Base-by-base conservation (phyloP, 2,329 filamentous ascomycete genomes). In the Alternaria atra region DNA sequence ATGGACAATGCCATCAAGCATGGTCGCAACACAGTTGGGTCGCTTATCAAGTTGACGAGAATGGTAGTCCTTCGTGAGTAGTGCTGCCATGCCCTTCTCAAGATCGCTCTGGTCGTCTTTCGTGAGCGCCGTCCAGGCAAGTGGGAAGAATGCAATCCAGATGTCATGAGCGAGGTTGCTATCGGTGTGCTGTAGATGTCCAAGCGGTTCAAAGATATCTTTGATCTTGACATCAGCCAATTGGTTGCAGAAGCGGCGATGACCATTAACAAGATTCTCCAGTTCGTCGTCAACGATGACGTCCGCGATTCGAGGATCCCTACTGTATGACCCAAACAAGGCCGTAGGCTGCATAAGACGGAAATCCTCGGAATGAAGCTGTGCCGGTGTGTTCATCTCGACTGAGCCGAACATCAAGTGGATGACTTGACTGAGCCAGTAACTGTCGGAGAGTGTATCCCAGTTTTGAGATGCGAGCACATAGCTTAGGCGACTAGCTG, bases 41-140 rank as follows among this genome's bases (percentile, higher is more conserved):
- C 96, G 88, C 81, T 93, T 94, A 78, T 98, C 95, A 56, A 98
- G 90, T 75, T 99, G 95, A 53, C 94, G 89, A 63, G 91, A 91
- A 77, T 99, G 95, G 77, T 94, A 98, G 73, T 99, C 96, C 75
- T 97, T 97, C 2, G 94, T 97, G 9, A 99, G 84, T 10, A 99
- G 84, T 3, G 89, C 86, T n/a, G 97, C 92, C 79, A 99, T 88
- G 13, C 93, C 94, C 70, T 94, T 92, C 78, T 98, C 92, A 34
- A 99, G 85, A 65, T 99, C 95, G 30, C 88, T 87, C 57, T 94
- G 90, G 72, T 99, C 95, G 67, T 99, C 96, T 70, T 89, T 91
- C 6, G 89, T 87, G 5, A 95, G 87, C 0, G 92, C 91, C 13
- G 94, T 92, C 96, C 95, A 99, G 77, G 91, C 97, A 68, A 98